Percentiles rank a stretch among this genome's conserved stretches.
These are phyloP conservation scores for Elsinoe ampelina DNA, from an alignment of 2,329 filamentous ascomycete species.

Conservation along the genomic window DNA sequence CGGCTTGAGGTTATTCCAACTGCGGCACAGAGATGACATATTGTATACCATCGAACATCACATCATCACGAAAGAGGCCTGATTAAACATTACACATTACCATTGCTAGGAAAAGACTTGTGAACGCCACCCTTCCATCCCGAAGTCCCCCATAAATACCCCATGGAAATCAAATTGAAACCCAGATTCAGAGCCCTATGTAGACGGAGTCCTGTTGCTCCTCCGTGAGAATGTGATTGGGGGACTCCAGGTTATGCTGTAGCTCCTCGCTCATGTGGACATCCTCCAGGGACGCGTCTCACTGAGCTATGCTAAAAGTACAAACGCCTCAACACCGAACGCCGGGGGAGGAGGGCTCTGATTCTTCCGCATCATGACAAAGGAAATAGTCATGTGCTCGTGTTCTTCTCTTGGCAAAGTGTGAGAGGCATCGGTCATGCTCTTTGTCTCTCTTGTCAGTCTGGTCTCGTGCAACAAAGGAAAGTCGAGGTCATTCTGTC, in stretches of 20 bases:
- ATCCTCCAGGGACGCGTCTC: neutral
- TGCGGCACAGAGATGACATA: neutral
- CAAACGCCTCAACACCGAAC: neutral
- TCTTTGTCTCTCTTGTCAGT: too few species aligned
- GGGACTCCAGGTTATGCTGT: neutral
- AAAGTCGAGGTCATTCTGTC: too few species aligned
- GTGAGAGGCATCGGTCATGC: too few species aligned
- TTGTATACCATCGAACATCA: neutral
- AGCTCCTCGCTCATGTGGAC: neutral
- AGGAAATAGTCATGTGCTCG: neutral
- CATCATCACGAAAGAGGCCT: neutral
- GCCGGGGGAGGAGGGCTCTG: too few species aligned
- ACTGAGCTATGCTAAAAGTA: neutral
- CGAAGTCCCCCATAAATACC: neutral
- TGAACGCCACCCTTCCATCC: neutral
- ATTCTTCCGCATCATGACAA: neutral
- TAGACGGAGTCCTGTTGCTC: neutral
- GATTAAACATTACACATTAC: neutral
- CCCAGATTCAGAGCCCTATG: neutral
- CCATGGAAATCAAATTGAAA: neutral
- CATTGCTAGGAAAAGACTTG: neutral
- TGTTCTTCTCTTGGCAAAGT: neutral
- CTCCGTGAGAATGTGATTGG: neutral
- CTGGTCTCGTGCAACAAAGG: too few species aligned
- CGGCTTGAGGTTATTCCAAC: too few species aligned